These are phyloP conservation scores for Asterella californica DNA, from an alignment of 225 moss, liverwort and hornwort genomes.

Conservation along the genomic window DNA sequence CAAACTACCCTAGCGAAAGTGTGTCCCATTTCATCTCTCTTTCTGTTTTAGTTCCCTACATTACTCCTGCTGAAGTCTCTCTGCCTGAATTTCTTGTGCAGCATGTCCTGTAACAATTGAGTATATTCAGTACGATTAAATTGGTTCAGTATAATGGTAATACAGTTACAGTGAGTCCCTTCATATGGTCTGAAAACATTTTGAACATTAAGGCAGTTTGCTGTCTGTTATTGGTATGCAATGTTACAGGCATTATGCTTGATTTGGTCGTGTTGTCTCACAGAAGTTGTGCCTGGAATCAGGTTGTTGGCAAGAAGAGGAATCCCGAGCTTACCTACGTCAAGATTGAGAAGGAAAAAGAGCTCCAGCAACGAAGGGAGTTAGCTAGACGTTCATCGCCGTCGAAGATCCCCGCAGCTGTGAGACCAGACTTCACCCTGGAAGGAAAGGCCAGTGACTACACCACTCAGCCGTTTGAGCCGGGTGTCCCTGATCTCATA, in stretches of 20 bases:
- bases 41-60: neutral
- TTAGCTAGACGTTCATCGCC: conserved; percentile 29
- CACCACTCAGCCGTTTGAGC: conserved; percentile 9
- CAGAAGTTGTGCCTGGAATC: conserved; percentile 17
- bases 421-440: conserved; percentile 43
- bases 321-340: conserved; percentile 55
- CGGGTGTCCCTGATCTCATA: conserved; percentile 23
- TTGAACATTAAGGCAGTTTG: neutral
- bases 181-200: neutral
- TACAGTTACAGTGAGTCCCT: no score
- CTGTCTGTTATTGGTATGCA: neutral
- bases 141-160: no score
- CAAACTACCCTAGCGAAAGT: conserved; percentile 76
- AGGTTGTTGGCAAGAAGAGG: conserved; percentile 64
- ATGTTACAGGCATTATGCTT: neutral
- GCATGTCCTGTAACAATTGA: neutral
- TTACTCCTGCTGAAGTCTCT: neutral
- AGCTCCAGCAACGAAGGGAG: conserved; percentile 33
- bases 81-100: neutral
- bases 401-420: conserved; percentile 37
- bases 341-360: conserved; percentile 59
- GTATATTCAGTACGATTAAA: neutral
- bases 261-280: conserved; percentile 1
- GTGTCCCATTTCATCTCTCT: neutral
- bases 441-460: conserved; percentile 11